These are phyloP conservation scores for Starmerella vaccinii DNA, from an alignment of 805 yeast species.

Conservation along the genomic window DNA sequence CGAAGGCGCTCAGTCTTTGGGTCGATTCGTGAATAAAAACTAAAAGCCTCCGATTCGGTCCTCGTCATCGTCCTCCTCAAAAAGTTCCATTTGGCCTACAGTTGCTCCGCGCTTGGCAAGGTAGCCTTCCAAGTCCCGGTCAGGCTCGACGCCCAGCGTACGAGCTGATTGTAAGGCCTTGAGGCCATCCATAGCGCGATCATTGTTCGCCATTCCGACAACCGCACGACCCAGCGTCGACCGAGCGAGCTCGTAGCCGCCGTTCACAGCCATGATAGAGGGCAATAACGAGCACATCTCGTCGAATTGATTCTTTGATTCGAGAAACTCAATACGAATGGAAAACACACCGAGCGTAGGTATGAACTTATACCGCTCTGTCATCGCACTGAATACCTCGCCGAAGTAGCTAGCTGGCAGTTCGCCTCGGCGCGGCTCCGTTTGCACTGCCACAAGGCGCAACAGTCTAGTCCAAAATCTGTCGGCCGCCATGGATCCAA, in stretches of 20 bases:
- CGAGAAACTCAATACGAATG: constrained; percentile 20
- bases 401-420: constrained; percentile 13
- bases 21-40: too few relatives aligned
- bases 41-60: constrained; percentile 16
- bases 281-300: constrained; percentile 16
- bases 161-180: constrained; percentile 20
- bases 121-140: constrained; percentile 15
- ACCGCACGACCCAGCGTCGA: constrained; percentile 17
- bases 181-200: constrained; percentile 21
- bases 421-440: constrained; percentile 17
- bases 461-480: constrained; percentile 25
- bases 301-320: constrained; percentile 20
- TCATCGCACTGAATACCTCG: constrained; percentile 20
- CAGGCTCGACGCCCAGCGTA: constrained; percentile 20
- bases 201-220: constrained; percentile 21
- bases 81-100: constrained; percentile 19
- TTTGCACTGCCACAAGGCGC: constrained; percentile 18
- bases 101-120: constrained; percentile 21
- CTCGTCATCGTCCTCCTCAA: constrained; percentile 26
- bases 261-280: constrained; percentile 7
- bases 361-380: neutral
- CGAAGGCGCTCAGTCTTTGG: too few relatives aligned
- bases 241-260: constrained; percentile 12
- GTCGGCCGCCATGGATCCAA: constrained; percentile 16
- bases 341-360: constrained; percentile 22